Evolutionary conservation across 495 filamentous ascomycete species (phyloP).

Genomic region (Penicillium tannophilum): DNA sequence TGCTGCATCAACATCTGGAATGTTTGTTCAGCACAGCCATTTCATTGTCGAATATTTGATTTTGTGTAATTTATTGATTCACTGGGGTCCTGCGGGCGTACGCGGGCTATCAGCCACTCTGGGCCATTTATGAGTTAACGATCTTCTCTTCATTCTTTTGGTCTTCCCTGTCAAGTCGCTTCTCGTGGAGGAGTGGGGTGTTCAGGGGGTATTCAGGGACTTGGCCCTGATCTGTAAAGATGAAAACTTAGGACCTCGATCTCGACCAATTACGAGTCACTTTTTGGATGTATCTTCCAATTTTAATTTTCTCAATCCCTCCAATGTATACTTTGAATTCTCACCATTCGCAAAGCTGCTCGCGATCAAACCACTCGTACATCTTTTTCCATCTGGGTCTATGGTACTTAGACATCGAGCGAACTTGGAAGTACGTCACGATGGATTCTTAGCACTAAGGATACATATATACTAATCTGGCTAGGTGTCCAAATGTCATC

Average conservation of each 20-base stretch:
- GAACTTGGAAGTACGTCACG: too few species aligned
- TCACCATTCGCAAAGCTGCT: too few species aligned
- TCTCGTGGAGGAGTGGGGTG: background rate
- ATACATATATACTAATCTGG: background rate
- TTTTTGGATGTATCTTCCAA: background rate
- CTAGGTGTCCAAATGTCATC: background rate
- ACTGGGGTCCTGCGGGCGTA: background rate
- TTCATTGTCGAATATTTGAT: slow-evolving; percentile 26
- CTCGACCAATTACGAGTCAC: background rate
- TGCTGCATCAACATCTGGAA: slow-evolving; percentile 36
- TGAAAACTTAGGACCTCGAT: background rate
- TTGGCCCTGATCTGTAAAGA: background rate
- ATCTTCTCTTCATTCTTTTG: background rate
- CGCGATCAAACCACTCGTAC: too few species aligned
- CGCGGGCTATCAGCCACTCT: background rate
- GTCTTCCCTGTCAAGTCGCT: background rate
- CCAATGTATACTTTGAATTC: background rate
- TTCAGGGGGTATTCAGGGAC: background rate
- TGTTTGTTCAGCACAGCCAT: slow-evolving; percentile 20
- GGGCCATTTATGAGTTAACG: slow-evolving; percentile 8
- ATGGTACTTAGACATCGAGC: too few species aligned
- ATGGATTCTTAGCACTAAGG: too few species aligned
- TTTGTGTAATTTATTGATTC: slow-evolving; percentile 23
- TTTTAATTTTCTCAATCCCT: background rate
- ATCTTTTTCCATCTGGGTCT: too few species aligned